Conservation (phyloP, 352 stramenopile genomes). For the Phytophthora hybrid region DNA sequence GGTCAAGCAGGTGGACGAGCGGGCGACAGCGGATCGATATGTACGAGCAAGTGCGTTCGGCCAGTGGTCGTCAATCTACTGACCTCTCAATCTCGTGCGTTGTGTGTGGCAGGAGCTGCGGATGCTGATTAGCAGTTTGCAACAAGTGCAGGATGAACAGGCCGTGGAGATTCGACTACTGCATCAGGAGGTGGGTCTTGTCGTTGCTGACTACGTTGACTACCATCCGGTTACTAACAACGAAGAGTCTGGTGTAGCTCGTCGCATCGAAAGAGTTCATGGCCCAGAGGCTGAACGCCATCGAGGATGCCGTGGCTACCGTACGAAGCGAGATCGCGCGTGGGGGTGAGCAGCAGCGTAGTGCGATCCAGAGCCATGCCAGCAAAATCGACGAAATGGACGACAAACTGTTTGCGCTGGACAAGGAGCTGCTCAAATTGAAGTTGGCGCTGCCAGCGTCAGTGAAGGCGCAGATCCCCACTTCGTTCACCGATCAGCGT, state of each 20-base stretch:
- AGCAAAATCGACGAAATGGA: conserved; percentile 52
- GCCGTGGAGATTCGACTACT: conserved; percentile 53
- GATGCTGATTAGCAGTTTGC: conserved; percentile 47
- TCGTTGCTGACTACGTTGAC: background rate
- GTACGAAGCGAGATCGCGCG: conserved; percentile 47
- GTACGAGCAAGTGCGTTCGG: conserved; percentile 22
- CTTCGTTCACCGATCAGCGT: conserved; percentile 20
- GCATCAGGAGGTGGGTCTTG: conserved; percentile 46
- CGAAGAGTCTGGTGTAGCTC: conserved; percentile 14
- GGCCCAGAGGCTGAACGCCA: conserved; percentile 43
- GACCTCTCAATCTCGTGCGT: background rate
- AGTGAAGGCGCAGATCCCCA: conserved; percentile 45
- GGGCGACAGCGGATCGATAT: conserved; percentile 47
- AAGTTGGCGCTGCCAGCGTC: conserved; percentile 65
- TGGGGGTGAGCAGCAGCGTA: conserved; percentile 42
- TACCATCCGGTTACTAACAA: conserved; percentile 6
- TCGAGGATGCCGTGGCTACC: conserved; percentile 55
- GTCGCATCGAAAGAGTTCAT: conserved; percentile 53
- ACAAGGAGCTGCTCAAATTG: conserved; percentile 76
- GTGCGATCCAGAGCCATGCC: conserved; percentile 31
- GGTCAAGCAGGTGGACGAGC: conserved; percentile 41
- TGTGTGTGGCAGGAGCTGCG: conserved; percentile 47
- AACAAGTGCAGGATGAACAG: conserved; percentile 58
- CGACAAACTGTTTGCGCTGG: conserved; percentile 64
- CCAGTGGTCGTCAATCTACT: background rate